Conservation (phyloP, 177 flowering plant species). For the Telopea speciosissima region DNA sequence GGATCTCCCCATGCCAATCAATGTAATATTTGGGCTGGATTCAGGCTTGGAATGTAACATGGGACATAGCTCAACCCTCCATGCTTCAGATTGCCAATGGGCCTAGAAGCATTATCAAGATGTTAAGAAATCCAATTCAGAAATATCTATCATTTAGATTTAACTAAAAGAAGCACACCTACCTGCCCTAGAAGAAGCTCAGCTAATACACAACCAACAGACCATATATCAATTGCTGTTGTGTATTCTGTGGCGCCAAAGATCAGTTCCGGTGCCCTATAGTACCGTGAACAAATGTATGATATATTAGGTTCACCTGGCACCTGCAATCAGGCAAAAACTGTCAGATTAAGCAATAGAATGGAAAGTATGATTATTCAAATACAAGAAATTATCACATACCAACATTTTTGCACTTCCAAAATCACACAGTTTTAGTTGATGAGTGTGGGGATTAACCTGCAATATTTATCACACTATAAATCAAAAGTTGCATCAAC, state of each 20-base stretch:
- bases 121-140: too few species aligned
- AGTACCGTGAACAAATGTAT: constrained; percentile 93
- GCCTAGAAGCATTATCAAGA: not conserved
- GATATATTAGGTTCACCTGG: constrained; percentile 99
- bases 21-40: too few species aligned
- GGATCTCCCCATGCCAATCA: too few species aligned
- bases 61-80: not conserved
- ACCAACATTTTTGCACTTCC: constrained; percentile 99
- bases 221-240: constrained; percentile 97
- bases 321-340: constrained; percentile 37
- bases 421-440: constrained; percentile 94
- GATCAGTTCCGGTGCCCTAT: constrained; percentile 95
- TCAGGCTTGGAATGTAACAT: too few species aligned
- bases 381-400: constrained; percentile 18
- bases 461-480: constrained; percentile 27
- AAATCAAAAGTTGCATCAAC: not conserved
- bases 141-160: too few species aligned
- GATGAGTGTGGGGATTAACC: constrained; percentile 96
- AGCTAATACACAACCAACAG: constrained; percentile 93
- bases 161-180: constrained; percentile 7
- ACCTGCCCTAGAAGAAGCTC: constrained; percentile 95
- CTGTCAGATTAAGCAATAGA: constrained; percentile 3
- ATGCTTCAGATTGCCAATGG: not conserved
- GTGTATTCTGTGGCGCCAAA: constrained; percentile 98
- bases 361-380: not conserved